Conservation (phyloP, 306 rosid genomes). For the Rubus parviflorus region DNA sequence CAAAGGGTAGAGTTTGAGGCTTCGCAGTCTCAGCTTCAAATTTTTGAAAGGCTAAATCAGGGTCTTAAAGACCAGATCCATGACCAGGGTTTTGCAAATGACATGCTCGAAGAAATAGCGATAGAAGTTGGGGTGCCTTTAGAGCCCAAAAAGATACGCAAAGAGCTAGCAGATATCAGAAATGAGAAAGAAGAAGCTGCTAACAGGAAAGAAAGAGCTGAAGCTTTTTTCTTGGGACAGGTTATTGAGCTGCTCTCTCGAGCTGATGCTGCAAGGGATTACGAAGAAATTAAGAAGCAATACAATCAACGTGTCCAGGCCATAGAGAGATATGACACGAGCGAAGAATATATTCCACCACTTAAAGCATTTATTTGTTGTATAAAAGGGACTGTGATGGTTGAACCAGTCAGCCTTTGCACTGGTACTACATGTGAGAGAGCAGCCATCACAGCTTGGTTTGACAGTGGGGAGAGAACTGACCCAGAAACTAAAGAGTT, state of each 20-base stretch:
- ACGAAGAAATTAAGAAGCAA: conserved; percentile 68
- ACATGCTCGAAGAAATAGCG: conserved; percentile 66
- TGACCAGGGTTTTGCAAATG: conserved; percentile 75
- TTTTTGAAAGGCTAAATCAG: conserved; percentile 62
- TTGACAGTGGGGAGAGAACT: conserved; percentile 42
- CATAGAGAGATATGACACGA: conserved; percentile 53
- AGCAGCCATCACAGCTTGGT: conserved; percentile 63
- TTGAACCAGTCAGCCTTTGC: conserved; percentile 85
- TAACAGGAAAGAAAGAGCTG: conserved; percentile 62
- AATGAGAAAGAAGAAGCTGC: conserved; percentile 82
- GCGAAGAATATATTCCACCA: conserved; percentile 56
- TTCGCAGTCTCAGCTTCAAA: conserved; percentile 57
- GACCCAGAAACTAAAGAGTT: conserved; percentile 64
- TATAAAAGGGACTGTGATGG: conserved; percentile 60
- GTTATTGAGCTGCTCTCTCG: conserved; percentile 74
- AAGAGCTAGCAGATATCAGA: conserved; percentile 71
- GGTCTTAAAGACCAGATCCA: conserved; percentile 67
- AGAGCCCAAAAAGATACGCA: conserved; percentile 76
- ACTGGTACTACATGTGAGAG: conserved; percentile 89
- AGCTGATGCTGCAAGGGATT: conserved; percentile 87
- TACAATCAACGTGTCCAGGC: conserved; percentile 59
- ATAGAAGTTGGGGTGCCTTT: conserved; percentile 82
- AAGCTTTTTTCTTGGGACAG: conserved; percentile 66
- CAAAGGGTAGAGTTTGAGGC: conserved; percentile 81
- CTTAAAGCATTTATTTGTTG: conserved; percentile 61